Conservation (phyloP, 129 eudicot genomes). For the Helianthus annuus region HanXRQr2.0-SUNRISE NC_035443.2:15430005-15430504, state of each 20-base stretch:
- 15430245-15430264: conserved; percentile 70
- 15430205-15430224: conserved; percentile 70
- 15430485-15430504: conserved; percentile 54
- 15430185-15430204: conserved; percentile 70
- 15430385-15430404: conserved; percentile 76
- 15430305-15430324: conserved; percentile 86
- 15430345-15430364: conserved; percentile 69
- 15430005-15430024: conserved; percentile 98
- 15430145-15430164: conserved; percentile 47
- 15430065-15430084: conserved; percentile 90
- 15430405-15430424: conserved; percentile 88
- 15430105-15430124: conserved; percentile 66
- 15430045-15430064: conserved; percentile 91
- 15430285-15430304: conserved; percentile 93
- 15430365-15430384: conserved; percentile 73
- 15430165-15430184: conserved; percentile 53
- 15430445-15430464: conserved; percentile 78
- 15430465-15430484: conserved; percentile 50
- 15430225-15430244: conserved; percentile 75
- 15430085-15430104: conserved; percentile 89
- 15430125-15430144: conserved; percentile 55
- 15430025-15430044: conserved; percentile 73
- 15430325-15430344: conserved; percentile 71
- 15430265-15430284: conserved; percentile 64
- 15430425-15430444: conserved; percentile 92